Conservation (phyloP, 1,139 yeast species). For the Geotrichum cucujoidarum region DNA sequence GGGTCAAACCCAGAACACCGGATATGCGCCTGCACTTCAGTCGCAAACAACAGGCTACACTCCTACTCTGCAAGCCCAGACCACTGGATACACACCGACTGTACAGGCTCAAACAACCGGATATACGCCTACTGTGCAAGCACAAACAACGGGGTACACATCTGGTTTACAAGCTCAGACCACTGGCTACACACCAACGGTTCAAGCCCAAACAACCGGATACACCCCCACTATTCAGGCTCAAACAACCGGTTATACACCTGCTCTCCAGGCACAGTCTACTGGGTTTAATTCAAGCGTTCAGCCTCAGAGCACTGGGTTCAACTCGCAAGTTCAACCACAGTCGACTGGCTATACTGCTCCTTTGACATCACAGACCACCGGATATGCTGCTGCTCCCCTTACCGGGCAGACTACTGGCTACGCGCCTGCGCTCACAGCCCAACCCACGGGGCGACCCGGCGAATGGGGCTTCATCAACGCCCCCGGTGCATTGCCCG, state of each 20-base stretch:
- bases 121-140: slow-evolving; percentile 36
- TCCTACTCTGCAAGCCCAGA: slow-evolving; percentile 29
- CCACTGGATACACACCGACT: slow-evolving; percentile 37
- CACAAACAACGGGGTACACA: slow-evolving; percentile 39
- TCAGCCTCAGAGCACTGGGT: slow-evolving; percentile 40
- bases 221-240: slow-evolving; percentile 38
- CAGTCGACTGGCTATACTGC: slow-evolving; percentile 28
- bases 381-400: not conserved
- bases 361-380: not conserved
- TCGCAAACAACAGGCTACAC: slow-evolving; percentile 40
- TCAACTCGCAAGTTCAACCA: slow-evolving; percentile 21
- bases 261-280: slow-evolving; percentile 37
- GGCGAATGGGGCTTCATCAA: slow-evolving; percentile 82
- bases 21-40: slow-evolving; percentile 30
- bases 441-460: slow-evolving; percentile 61
- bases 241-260: slow-evolving; percentile 39
- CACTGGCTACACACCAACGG: slow-evolving; percentile 17
- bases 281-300: slow-evolving; percentile 30
- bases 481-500: slow-evolving; percentile 70
- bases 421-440: slow-evolving; percentile 32
- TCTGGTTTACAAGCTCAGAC: slow-evolving; percentile 27
- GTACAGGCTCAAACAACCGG: slow-evolving; percentile 24
- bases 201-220: slow-evolving; percentile 33
- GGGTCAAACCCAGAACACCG: slow-evolving; percentile 30
- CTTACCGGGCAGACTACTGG: slow-evolving; percentile 40